phyloP scores from a whole-genome alignment of 352 stramenopile genomes.

The Pythium vanterpoolii region DNA sequence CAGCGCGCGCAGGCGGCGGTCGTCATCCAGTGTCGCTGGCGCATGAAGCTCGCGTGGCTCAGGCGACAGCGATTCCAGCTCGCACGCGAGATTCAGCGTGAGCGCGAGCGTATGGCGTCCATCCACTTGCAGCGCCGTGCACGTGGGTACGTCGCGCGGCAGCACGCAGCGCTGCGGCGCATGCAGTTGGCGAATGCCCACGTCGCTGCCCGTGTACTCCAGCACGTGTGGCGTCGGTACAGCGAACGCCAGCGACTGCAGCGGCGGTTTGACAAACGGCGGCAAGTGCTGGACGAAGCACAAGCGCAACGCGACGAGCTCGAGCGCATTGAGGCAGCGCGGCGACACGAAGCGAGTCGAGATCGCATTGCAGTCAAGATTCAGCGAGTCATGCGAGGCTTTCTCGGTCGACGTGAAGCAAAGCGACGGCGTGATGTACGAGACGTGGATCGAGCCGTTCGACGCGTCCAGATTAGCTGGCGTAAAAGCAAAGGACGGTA shows the following conservation, averaged over 20 bases:
- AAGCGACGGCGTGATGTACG: constrained; percentile 11
- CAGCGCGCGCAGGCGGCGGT: constrained; percentile 24
- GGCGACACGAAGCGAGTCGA: constrained; percentile 4
- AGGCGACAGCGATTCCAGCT: not conserved
- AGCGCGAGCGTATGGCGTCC: constrained; percentile 11
- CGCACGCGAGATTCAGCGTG: constrained; percentile 7
- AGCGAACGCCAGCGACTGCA: not conserved
- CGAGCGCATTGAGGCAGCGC: constrained; percentile 13
- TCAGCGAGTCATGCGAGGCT: constrained; percentile 39
- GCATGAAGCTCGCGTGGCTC: not conserved
- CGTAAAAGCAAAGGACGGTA: constrained; percentile 38
- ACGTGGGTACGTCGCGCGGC: constrained; percentile 19
- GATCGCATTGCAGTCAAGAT: constrained; percentile 28
- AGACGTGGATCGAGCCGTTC: constrained; percentile 30
- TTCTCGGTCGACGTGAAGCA: constrained; percentile 29
- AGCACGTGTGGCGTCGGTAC: constrained; percentile 17
- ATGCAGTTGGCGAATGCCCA: not conserved
- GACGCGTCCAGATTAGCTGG: constrained; percentile 48
- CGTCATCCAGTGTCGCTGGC: constrained; percentile 32
- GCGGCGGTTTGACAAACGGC: constrained; percentile 25
- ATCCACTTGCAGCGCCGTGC: constrained; percentile 17
- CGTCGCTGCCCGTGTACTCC: not conserved
- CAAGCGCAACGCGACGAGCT: constrained; percentile 27
- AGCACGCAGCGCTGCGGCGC: constrained; percentile 15
- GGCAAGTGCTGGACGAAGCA: constrained; percentile 28